Evolutionary conservation across 495 filamentous ascomycete genomes (phyloP), one percentile per base, ranked within the genome.

Genomic region (Penicillium ucsense): DNA sequence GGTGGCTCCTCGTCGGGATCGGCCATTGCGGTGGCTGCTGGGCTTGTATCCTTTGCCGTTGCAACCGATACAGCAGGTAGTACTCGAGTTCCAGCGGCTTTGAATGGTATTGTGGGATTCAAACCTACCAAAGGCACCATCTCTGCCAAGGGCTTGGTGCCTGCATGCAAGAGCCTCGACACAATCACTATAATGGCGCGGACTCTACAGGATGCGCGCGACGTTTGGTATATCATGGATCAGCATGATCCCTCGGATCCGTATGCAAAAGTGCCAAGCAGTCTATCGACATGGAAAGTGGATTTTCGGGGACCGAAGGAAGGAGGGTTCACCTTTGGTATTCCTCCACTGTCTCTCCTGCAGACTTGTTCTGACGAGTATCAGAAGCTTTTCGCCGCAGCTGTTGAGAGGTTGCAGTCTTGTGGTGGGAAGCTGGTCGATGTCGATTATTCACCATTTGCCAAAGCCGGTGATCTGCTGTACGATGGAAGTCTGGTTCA

Each of bases 11-110:
- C 12, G 12, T 40, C 38, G 4, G 38, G 38, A 7, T 27, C 12
- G 8, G 38, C 12, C 3, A 11, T 40, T 7, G 38, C 8, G 6
- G 38, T 40, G 7, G 20, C 12, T 4, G 78, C 74, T 5, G 58
- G 63, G 4, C 68, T 83, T 4, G 76, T 79, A n/a, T 74, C 77
- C 3, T 83, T 85, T 51, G 75, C 79, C 3, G 61, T 85, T 8
- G 80, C 71, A 5, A 83, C 80, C 2, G 82, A 84, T 52, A 84
- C 82, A 7, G 82, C 82, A n/a, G 82, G 82, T 2, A 80, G 75
- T 5, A 79, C 79, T 6, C 69, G 82, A 31, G 72, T 84, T 1
- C 82, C 82, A 2, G 74, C 82, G 2, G 72, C 70, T 0, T 79
- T 82, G 61, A 84, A 83, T 58, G 78, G 78, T 30, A 63, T 85